Base-by-base conservation (phyloP, 371 early-diverging fungal genomes). In the Mortierella polycephala region DNA sequence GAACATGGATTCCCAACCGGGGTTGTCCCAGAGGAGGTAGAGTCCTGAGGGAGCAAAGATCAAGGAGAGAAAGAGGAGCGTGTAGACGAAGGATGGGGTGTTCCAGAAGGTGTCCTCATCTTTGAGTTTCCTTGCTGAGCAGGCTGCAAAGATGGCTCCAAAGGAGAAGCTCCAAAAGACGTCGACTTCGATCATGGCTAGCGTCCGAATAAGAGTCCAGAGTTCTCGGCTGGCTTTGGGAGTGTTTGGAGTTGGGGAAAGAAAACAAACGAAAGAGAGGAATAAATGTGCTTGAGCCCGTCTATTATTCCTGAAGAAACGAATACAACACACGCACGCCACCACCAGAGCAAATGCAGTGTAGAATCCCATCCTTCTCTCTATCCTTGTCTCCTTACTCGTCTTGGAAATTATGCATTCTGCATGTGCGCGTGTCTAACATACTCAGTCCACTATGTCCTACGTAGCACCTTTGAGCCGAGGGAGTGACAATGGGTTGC, bases 21-120 rank as follows among this genome's bases (percentile, higher is more conserved):
- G 71, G 46, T 76, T 76, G 53, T 76, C 76, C 76, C 76, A 76
- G 54, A 76, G 68, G 42, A 76, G 67, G 37, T 64, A 76, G 18
- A 76, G 71, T 6, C 76, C 76, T 16, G 76, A 76, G 52, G 76
- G 76, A 2, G 76, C 76, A 76, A 76, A 76, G 60, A 76, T 76
- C 21, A 76, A 61, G n/a, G 76, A 76, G 49, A 76, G 68, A 52
- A 76, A 76, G 40, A 76, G 67, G 41, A 76, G 71, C 21, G 62
- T 71, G 57, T 76, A 76, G 39, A 76, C 76, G n/a, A 76, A 76
- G 21, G 76, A 76, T 21, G 76, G 76, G 2, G 76, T 67, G n/a
- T 6, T 13, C 76, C 76, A 76, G 57, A 67, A 71, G 20, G 14
- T 18, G 13, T 56, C 44, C 23, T 60, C 47, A 41, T 46, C 23